Evolutionary conservation across 371 early-diverging fungal species (phyloP).

Genomic region (Zychaea mexicana): DNA sequence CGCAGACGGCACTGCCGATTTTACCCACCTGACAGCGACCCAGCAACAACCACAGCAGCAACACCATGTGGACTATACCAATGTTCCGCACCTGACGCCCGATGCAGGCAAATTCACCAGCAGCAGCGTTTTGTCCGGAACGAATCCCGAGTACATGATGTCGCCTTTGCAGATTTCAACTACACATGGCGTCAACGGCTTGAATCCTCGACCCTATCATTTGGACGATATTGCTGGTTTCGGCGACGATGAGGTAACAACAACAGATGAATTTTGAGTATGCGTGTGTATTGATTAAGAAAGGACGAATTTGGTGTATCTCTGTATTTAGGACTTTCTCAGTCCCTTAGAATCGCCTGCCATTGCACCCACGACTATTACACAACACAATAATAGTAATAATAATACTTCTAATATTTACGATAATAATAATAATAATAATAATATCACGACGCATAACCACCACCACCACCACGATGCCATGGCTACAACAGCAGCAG

Average conservation of each 20-base stretch:
- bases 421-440: no score
- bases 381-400: no score
- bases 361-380: slow-evolving; percentile 54
- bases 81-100: slow-evolving; percentile 40
- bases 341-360: slow-evolving; percentile 77
- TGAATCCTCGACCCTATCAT: neutral
- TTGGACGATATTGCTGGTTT: slow-evolving; percentile 17
- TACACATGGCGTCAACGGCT: neutral
- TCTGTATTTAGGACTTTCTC: slow-evolving; percentile 49
- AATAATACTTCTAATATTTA: no score
- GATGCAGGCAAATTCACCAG: slow-evolving; percentile 32
- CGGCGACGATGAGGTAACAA: slow-evolving; percentile 45
- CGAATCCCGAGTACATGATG: slow-evolving; percentile 47
- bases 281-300: neutral
- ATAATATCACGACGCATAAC: no score
- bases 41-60: neutral
- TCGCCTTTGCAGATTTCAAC: slow-evolving; percentile 46
- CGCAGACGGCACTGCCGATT: slow-evolving; percentile 18
- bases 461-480: no score
- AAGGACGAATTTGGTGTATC: neutral
- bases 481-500: slow-evolving; percentile 5
- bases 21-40: neutral
- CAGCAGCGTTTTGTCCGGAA: slow-evolving; percentile 37
- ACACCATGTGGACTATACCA: neutral
- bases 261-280: neutral